phyloP scores from a whole-genome alignment of 1,284 basidiomycete genomes.

The Paramarasmius palmivorus region DNA sequence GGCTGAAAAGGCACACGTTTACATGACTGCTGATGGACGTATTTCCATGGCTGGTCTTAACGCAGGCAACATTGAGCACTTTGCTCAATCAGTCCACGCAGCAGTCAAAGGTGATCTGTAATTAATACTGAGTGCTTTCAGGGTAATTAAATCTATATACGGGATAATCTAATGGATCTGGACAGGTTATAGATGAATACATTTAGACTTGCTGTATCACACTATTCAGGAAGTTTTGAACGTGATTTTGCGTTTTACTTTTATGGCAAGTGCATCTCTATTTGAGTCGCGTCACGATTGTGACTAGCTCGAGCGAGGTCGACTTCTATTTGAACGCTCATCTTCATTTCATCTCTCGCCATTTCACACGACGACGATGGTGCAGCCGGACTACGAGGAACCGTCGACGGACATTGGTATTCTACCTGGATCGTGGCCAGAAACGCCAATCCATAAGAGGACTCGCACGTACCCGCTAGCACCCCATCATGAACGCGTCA shows the following conservation, averaged over 20 bases:
- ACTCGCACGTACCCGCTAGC: constrained; percentile 23
- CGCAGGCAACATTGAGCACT: constrained; percentile 87
- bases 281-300: too few species aligned
- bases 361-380: too few species aligned
- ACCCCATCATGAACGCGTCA: constrained; percentile 28
- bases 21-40: constrained; percentile 88
- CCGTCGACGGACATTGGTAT: background rate
- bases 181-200: background rate
- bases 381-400: too few species aligned
- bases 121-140: constrained; percentile 17
- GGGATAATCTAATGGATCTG: constrained; percentile 6
- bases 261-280: too few species aligned
- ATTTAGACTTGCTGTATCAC: background rate
- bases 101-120: constrained; percentile 82
- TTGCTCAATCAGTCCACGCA: constrained; percentile 82
- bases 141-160: constrained; percentile 3
- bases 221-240: too few species aligned
- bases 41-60: constrained; percentile 98
- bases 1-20: constrained; percentile 92
- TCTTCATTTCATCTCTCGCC: too few species aligned
- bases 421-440: constrained; percentile 35
- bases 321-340: too few species aligned
- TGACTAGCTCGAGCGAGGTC: too few species aligned
- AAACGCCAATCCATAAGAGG: constrained; percentile 19
- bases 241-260: too few species aligned